phyloP scores from a whole-genome alignment of 73 alveolate species.

The Breviolum minutum region DNA sequence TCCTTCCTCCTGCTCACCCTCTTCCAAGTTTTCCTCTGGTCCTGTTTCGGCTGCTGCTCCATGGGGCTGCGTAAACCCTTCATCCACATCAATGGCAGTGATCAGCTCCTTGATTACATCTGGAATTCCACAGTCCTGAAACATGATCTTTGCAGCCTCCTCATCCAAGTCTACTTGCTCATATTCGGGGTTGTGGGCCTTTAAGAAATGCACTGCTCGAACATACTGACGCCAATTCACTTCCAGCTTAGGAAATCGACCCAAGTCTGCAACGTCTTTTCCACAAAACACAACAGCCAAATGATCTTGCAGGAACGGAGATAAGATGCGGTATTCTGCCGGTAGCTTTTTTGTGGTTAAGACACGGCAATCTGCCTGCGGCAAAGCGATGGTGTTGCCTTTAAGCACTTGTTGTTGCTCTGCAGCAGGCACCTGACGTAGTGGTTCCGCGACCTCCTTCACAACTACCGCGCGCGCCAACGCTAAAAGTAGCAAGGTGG shows the following conservation, averaged over 20 bases:
- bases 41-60: not conserved
- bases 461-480: constrained; percentile 20
- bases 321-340: not conserved
- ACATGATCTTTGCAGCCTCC: constrained; percentile 29
- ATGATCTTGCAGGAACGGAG: not conserved
- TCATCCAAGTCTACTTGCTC: constrained; percentile 1
- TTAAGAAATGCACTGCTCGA: constrained; percentile 13
- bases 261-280: not conserved
- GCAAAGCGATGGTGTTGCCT: constrained; percentile 23
- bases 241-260: constrained; percentile 45
- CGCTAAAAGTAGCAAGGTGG: not conserved
- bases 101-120: constrained; percentile 29
- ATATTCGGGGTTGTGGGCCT: constrained; percentile 54
- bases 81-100: not conserved
- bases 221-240: not conserved
- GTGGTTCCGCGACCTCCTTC: constrained; percentile 47
- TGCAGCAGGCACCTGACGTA: not conserved
- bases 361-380: constrained; percentile 53
- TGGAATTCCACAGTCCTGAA: not conserved
- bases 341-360: not conserved
- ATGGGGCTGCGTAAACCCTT: not conserved
- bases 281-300: constrained; percentile 50
- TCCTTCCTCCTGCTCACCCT: not conserved
- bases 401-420: constrained; percentile 43
- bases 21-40: not conserved